Evolutionary conservation across 2,329 filamentous ascomycete species (phyloP), one percentile per base, ranked within the genome.

Genomic region (Xylogone sp.): DNA sequence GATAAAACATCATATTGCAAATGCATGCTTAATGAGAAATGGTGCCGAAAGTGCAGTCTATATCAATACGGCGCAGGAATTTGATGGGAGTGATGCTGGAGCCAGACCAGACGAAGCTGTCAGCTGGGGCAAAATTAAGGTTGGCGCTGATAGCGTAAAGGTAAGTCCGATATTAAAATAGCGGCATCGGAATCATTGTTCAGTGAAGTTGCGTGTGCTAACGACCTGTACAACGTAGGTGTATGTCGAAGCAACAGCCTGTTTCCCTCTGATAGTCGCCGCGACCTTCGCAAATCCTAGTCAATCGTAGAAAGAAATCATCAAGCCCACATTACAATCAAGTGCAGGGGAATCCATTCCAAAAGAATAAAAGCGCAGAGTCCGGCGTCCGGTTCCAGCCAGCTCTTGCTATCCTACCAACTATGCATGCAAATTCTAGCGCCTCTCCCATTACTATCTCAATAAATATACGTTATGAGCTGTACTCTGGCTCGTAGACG

Each of bases 1-100:
- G n/a, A 81, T 99, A 63, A 99, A 99, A 75, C 94, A 99, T 65
- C 94, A 99, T 69, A 97, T 99, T 66, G 92, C 94, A 48, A 99
- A 99, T 68, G 94, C 94, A 2, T 96, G 91, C 62, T 70, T 99
- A 62, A 97, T 99, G 94, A 84, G 94, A 46, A 99, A 99, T 64
- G 94, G 94, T 2, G 94, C 94, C 16, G 94, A 99, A 69, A 93
- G 89, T 56, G 94, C 94, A 2, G 94, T 99, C 1, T 99, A 96
- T 68, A 90, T 99, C 70, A 99, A 99, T 71, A 99, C 94, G 1
- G 94, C 84, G 0, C 91, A 97, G 68, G 94, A 99, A 68, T 99
- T 97, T 67, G 94, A 99, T 68, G 94, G 94, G 2, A 97, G 91
- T 62, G 94, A 99, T 72, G 93, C 94, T 0, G 94, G 94, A 1